Percentiles rank a stretch among this genome's conserved stretches.
These are phyloP conservation scores for Cercospora sp. DNA, from an alignment of 2,329 filamentous ascomycete species.

Conservation along the genomic window DNA sequence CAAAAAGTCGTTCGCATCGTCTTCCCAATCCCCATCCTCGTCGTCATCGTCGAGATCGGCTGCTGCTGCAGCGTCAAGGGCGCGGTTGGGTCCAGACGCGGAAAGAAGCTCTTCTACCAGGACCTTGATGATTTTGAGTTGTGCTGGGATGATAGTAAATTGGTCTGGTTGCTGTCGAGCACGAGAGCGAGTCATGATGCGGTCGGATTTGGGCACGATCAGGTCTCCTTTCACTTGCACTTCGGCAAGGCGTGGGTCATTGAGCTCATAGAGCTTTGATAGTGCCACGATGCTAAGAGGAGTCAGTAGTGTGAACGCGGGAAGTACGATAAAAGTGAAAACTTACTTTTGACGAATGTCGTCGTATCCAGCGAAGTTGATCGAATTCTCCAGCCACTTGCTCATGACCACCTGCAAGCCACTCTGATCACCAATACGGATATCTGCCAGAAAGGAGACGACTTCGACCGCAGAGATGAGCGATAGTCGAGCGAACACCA, in stretches of 20 bases:
- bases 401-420: slow-evolving; percentile 86
- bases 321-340: too few relatives aligned
- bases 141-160: slow-evolving; percentile 82
- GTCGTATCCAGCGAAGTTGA: slow-evolving; percentile 97
- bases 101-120: slow-evolving; percentile 88
- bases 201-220: slow-evolving; percentile 72
- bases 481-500: slow-evolving; percentile 90
- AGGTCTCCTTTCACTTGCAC: slow-evolving; percentile 90
- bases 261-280: slow-evolving; percentile 83
- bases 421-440: slow-evolving; percentile 74
- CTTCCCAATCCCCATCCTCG: slow-evolving; percentile 77
- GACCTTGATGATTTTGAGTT: slow-evolving; percentile 94
- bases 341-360: slow-evolving; percentile 93
- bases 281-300: slow-evolving; percentile 78
- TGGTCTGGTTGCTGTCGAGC: slow-evolving; percentile 85
- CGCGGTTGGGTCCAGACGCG: slow-evolving; percentile 60
- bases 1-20: slow-evolving; percentile 69
- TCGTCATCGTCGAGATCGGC: slow-evolving; percentile 65
- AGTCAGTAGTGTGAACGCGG: slow-evolving; percentile 13
- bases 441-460: slow-evolving; percentile 83
- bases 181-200: slow-evolving; percentile 92
- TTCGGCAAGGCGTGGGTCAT: slow-evolving; percentile 74
- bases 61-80: slow-evolving; percentile 57
- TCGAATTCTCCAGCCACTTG: slow-evolving; percentile 96
- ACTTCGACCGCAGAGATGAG: slow-evolving; percentile 84